Percentiles rank a stretch among this genome's conserved stretches.
These are phyloP conservation scores for Pythium dissimile DNA, from an alignment of 352 stramenopile species.

Conservation along the genomic window DNA sequence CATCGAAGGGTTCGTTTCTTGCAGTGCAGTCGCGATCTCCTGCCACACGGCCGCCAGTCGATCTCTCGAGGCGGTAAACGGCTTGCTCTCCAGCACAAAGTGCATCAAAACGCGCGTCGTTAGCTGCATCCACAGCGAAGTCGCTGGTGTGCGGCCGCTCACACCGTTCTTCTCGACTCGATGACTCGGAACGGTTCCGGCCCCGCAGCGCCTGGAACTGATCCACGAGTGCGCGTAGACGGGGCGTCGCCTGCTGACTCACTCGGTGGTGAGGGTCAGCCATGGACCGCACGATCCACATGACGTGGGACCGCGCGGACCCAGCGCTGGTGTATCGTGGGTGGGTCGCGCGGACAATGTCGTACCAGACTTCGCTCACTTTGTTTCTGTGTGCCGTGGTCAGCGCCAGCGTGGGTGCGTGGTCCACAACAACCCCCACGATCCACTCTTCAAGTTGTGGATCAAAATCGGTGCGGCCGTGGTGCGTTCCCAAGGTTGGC, in stretches of 20 bases:
- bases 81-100: background rate
- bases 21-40: background rate
- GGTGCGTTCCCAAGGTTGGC: too few relatives aligned
- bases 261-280: background rate
- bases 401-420: background rate
- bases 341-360: background rate
- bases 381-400: too few relatives aligned
- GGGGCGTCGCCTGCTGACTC: background rate
- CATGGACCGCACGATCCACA: background rate
- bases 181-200: background rate
- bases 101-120: background rate
- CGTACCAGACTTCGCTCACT: background rate
- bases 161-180: background rate
- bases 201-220: background rate
- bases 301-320: background rate
- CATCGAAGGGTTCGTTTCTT: background rate
- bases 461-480: background rate
- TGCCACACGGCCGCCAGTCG: background rate
- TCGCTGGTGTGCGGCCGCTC: too few relatives aligned
- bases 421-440: conserved; percentile 4
- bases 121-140: background rate
- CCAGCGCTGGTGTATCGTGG: background rate
- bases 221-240: background rate
- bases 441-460: background rate
- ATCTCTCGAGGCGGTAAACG: background rate